Evolutionary conservation across 495 filamentous ascomycete genomes (phyloP), one percentile per base, ranked within the genome.

Genomic region (Filosporella fistucella): DNA sequence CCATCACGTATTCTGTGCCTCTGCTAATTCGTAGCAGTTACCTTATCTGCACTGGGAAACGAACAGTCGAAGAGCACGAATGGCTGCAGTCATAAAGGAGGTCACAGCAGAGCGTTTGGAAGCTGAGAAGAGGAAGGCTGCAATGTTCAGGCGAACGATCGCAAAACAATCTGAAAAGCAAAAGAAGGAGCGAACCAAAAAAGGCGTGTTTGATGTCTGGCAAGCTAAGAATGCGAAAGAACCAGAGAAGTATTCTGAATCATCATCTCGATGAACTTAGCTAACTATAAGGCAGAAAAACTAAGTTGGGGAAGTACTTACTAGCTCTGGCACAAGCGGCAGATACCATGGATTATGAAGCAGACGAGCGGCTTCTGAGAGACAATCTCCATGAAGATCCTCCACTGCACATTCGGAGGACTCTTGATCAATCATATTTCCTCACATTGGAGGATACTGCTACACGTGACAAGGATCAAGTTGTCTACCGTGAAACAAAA

Each of bases 351-450:
- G 60, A 64, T 6, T 62, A 60, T 7, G 66, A 60, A 18, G 51
- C 62, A 1, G 83, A 88, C 47, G 76, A 83, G 52, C 69, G 72
- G 60, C 65, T 86, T 18, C 62, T 88, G 2, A 68, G 77, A 16
- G 69, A 75, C 1, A 77, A 84, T 58, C 61, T 87, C 0, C 68
- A 70, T 23, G 62, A 60, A 3, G 70, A 74, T 0, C 70, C 77
- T 0, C 80, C 80, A 0, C 63, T 89, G 0, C 84, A 89, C 59
- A 73, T 84, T 4, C 77, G 85, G 8, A 68, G 84, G 16, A 88
- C 85, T 0, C 63, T 89, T 9, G 82, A 88, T 55, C 83, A 88
- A 55, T 81, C 77, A 28, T 84, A 80, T 49, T 84, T 83, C 53
- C 76, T 80, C 24, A 78, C 76, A 13, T 75, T 85, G 28, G 62